A percentile compares a stretch with the other conserved stretches of the same genome.
Conservation (phyloP, 805 yeast species). For the Monosporozyma unispora region DNA sequence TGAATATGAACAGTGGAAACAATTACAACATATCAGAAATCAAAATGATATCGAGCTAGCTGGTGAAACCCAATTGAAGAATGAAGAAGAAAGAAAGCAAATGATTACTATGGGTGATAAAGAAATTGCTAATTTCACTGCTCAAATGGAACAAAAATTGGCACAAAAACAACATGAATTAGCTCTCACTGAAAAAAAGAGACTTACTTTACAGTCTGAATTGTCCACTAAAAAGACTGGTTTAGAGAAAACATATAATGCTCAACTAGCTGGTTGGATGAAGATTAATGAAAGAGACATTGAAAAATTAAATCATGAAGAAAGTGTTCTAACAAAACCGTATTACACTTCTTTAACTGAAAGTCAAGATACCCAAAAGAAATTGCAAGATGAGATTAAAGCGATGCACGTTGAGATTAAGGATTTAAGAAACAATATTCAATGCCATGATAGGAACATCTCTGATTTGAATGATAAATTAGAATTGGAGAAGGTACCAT, state of each 20-base stretch:
- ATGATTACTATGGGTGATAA: background rate
- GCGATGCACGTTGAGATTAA: constrained; percentile 11
- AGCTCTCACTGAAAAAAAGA: constrained; percentile 24
- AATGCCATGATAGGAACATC: constrained; percentile 26
- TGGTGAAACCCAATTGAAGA: constrained; percentile 26
- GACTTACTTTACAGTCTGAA: background rate
- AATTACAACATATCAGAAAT: constrained; percentile 31
- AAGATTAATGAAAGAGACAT: constrained; percentile 22
- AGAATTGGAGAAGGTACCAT: constrained; percentile 18
- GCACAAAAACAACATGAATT: constrained; percentile 34
- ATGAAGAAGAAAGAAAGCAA: constrained; percentile 25
- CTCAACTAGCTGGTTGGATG: constrained; percentile 20
- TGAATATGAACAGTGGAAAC: constrained; percentile 36
- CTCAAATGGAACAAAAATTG: constrained; percentile 31
- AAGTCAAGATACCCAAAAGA: constrained; percentile 28
- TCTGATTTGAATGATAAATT: constrained; percentile 25
- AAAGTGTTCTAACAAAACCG: constrained; percentile 32
- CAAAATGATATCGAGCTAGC: constrained; percentile 34
- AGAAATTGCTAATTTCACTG: constrained; percentile 10
- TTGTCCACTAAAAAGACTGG: background rate
- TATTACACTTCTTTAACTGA: constrained; percentile 35
- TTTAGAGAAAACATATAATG: background rate
- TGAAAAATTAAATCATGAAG: constrained; percentile 20
- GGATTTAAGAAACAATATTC: constrained; percentile 29
- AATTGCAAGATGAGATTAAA: constrained; percentile 29